Percentiles rank a stretch among this genome's conserved stretches.
phyloP scores from a whole-genome alignment of 768 basidiomycete genomes.

The Vishniacozyma victoriae region DNA sequence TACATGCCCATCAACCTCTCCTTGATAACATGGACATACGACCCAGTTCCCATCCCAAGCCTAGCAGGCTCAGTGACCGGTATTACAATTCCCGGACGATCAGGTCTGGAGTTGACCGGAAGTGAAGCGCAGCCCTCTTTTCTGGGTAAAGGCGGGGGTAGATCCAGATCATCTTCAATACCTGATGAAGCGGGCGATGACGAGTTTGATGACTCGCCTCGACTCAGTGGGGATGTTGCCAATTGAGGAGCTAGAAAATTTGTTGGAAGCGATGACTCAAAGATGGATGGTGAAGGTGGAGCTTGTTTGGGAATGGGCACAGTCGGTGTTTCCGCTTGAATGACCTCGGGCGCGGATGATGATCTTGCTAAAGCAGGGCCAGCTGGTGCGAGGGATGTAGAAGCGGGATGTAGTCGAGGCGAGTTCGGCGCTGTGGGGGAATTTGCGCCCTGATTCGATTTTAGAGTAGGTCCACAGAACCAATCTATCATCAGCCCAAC shows the following conservation, averaged over 20 bases:
- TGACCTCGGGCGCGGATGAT: not conserved
- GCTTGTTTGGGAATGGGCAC: not conserved
- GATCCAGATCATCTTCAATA: no score
- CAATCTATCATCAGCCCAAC: conserved; percentile 19
- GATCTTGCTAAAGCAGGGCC: not conserved
- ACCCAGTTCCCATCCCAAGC: conserved; percentile 52
- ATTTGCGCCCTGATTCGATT: not conserved
- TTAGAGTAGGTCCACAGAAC: conserved; percentile 26
- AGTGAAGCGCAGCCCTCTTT: not conserved
- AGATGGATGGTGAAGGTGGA: not conserved
- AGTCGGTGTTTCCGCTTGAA: not conserved
- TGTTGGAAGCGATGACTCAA: not conserved
- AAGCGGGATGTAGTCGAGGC: not conserved
- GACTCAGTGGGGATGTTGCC: not conserved
- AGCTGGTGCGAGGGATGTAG: not conserved
- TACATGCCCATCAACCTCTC: conserved; percentile 67
- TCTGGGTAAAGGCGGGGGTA: not conserved
- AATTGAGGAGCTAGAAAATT: not conserved
- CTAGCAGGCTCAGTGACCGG: conserved; percentile 11
- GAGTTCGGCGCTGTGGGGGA: no score
- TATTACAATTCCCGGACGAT: conserved; percentile 20
- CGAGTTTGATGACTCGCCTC: not conserved
- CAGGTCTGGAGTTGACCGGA: not conserved
- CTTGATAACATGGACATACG: conserved; percentile 78
- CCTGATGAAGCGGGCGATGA: conserved; percentile 1